Evolutionary conservation across 208 protist genomes (phyloP), one percentile per base, ranked within the genome.

Genomic region (Blastocrithidia nonstop): DNA sequence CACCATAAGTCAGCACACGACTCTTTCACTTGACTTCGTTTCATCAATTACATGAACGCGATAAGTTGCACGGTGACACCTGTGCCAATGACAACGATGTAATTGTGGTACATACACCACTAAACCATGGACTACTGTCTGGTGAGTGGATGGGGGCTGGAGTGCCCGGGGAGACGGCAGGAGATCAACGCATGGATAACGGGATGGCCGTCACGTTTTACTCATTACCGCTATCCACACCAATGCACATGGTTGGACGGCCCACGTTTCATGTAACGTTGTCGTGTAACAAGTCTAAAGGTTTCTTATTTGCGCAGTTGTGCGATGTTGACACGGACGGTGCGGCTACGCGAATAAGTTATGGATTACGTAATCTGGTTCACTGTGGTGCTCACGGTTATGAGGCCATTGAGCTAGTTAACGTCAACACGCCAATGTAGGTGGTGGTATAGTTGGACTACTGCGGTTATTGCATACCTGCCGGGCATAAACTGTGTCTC

Each of bases 81-180:
- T 3, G 35, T 4, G 46, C 58, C 24, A 29, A 17, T 6, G 33
- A 19, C 24, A 32, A 46, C 26, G 35, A 28, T 3, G 16, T 33
- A 26, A 48, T 68, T 15, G n/a, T 66, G 16, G 57, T 80, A 51
- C 53, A 63, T 39, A 81, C 71, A 4, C 71, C 71, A 7, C 61
- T 81, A 9, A 76, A 66, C 40, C 71, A 81, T 43, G 66, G 71
- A 22, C 54, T 81, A 21, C 17, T 81, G 17, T 52, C 48, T 0
- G 71, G 71, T 2, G 71, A 81, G 59, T 75, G 71, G 71, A 75
- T 75, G 65, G 71, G 66, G 13, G 65, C 49, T 6, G 71, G 71
- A 3, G 63, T 72, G 43, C 41, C 64, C 22, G 71, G 62, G 8
- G 71, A 80, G 50, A 80, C 38, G 21, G 54, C 71, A 1, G 65